Evolutionary conservation across 441 rosid species (phyloP), one percentile per base, ranked within the genome.

Genomic region (Populus hybrid): DNA sequence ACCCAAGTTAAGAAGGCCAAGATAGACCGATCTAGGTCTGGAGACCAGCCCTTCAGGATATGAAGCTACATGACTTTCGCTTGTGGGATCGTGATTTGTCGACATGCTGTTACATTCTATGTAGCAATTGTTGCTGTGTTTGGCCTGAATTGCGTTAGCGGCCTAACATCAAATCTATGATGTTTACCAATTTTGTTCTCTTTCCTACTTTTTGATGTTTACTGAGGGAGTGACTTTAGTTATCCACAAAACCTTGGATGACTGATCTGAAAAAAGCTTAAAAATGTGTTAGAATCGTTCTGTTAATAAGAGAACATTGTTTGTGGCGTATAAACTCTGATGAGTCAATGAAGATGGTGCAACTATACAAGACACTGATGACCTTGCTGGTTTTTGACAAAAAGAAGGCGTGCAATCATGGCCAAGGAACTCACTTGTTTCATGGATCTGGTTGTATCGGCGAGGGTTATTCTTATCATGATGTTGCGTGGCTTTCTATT

Each of bases 31-130:
- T 78, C 79, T 18, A 86, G 80, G 82, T 81, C 87, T 9, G 91
- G 85, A 74, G 85, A 89, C 83, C 83, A 66, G 74, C 95, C 91
- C 7, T 89, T 88, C 85, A 88, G 97, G 94, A 91, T 89, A 91
- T 95, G 85, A 92, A 61, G 6, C 38, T 14, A 9, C 8, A 61
- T 3, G 11, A 21, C 28, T 18, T 1, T 56, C 5, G 18, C 20
- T 18, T 29, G 42, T 14, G 28, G n/a, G 20, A 59, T 67, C 72
- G 31, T 28, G 73, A 66, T 77, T 61, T 67, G 75, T 72, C 74
- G 64, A 80, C 74, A 56, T 38, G 63, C 70, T 65, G 26, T 64
- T 63, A 71, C 71, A 64, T 69, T 76, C 23, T 76, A 64, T 36
- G 79, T 78, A 72, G 65, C 69, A 33, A 73, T 71, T 68, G 16